phyloP scores from a whole-genome alignment of 2,329 filamentous ascomycete species.

The Hypocreales sp. region DNA sequence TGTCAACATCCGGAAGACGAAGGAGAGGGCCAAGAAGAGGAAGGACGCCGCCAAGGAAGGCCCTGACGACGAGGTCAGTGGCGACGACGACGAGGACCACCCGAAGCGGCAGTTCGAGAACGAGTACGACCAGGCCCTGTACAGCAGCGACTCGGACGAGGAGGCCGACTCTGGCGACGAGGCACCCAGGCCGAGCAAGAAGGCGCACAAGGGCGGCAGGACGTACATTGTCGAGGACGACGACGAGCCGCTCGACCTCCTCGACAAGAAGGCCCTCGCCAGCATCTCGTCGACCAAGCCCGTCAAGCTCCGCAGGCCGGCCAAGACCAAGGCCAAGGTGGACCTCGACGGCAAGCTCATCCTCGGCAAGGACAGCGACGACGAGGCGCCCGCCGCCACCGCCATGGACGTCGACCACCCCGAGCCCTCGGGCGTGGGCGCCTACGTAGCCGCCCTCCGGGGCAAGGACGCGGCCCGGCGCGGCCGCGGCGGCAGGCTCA shows the following conservation, averaged over 20 bases:
- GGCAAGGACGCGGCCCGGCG: constrained; percentile 50
- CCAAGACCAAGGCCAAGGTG: constrained; percentile 46
- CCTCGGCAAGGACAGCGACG: constrained; percentile 42
- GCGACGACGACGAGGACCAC: constrained; percentile 32
- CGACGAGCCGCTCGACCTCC: constrained; percentile 84
- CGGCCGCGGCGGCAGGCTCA: constrained; percentile 51
- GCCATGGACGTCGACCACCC: constrained; percentile 51
- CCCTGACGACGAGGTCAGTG: constrained; percentile 39
- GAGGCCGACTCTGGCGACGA: constrained; percentile 38
- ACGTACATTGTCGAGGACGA: constrained; percentile 90
- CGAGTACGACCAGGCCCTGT: constrained; percentile 92
- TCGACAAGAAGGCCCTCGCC: constrained; percentile 76
- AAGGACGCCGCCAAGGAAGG: constrained; percentile 53
- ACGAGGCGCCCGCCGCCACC: constrained; percentile 27
- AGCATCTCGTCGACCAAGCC: constrained; percentile 90
- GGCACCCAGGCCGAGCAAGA: constrained; percentile 28
- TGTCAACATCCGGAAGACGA: constrained; percentile 86
- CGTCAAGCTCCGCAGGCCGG: constrained; percentile 41
- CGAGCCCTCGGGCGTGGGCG: constrained; percentile 48
- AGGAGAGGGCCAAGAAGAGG: constrained; percentile 80
- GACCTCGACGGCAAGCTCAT: constrained; percentile 72
- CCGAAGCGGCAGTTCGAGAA: constrained; percentile 58
- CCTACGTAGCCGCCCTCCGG: constrained; percentile 55
- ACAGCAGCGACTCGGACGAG: constrained; percentile 58
- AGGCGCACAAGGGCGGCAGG: constrained; percentile 44